A percentile compares a stretch with the other conserved stretches of the same genome.
Conservation (phyloP, 2,329 filamentous ascomycete species). For the Colletotrichum sidae region DNA sequence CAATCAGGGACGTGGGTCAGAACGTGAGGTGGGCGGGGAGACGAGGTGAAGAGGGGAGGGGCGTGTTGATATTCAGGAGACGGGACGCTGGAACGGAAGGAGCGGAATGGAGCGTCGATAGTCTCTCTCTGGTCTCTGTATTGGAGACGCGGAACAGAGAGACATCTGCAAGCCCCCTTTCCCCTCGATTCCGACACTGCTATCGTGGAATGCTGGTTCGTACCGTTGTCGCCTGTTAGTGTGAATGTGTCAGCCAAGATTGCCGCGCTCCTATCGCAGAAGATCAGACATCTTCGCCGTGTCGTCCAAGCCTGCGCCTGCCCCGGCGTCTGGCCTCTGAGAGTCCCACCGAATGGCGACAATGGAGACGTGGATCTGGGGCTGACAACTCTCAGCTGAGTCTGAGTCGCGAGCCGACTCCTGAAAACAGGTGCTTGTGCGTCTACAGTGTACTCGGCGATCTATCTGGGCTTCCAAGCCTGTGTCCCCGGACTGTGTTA, state of each 20-base stretch:
- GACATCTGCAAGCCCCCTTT: conserved; percentile 23
- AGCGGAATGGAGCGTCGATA: neutral
- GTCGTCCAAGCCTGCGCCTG: conserved; percentile 7
- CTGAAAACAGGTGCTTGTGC: conserved; percentile 4
- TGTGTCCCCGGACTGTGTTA: conserved; percentile 6
- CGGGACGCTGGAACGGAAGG: conserved; percentile 14
- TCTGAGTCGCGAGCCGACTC: conserved; percentile 6
- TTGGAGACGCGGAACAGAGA: neutral
- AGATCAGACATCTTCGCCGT: neutral
- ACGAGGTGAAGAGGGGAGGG: conserved; percentile 1
- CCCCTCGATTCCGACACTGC: neutral
- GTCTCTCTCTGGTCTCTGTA: no score
- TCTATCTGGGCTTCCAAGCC: conserved; percentile 12
- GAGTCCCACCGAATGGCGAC: conserved; percentile 9
- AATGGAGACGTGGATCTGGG: neutral
- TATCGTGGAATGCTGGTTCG: neutral
- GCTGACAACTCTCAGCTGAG: conserved; percentile 7
- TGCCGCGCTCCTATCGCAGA: conserved; percentile 21
- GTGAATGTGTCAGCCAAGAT: conserved; percentile 26
- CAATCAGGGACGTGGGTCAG: conserved; percentile 3
- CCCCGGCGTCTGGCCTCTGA: conserved; percentile 1
- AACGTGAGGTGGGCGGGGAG: conserved; percentile 16
- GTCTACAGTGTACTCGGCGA: neutral
- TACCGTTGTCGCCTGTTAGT: conserved; percentile 15
- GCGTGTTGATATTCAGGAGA: conserved; percentile 10